Conservation (phyloP, 2,329 filamentous ascomycete species). For the Teratosphaeria gauchensis region DNA sequence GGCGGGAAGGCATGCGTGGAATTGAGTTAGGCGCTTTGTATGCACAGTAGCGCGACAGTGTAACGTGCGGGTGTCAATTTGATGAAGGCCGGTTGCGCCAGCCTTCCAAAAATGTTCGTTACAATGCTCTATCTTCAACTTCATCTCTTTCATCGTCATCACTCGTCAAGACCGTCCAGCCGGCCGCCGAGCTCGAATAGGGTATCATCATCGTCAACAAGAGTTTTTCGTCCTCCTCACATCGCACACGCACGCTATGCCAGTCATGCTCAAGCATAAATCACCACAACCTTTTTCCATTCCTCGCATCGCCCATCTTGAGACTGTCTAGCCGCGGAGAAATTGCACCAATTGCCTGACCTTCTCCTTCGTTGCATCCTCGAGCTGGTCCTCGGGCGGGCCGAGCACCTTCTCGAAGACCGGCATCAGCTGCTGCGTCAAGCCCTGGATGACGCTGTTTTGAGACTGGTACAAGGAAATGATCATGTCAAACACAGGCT, state of each 20-base stretch:
- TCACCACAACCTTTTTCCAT: background rate
- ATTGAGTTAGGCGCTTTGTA: too few relatives aligned
- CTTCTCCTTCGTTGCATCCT: conserved; percentile 57
- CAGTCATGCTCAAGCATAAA: background rate
- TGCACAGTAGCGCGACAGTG: too few relatives aligned
- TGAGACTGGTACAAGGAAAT: conserved; percentile 68
- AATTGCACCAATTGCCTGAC: conserved; percentile 54
- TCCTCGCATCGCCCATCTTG: background rate
- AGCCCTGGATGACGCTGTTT: conserved; percentile 58
- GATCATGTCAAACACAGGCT: conserved; percentile 84
- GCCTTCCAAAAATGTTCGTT: background rate
- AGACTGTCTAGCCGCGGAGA: conserved; percentile 4
- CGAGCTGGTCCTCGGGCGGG: conserved; percentile 65
- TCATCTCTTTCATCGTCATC: background rate
- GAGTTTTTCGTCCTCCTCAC: background rate
- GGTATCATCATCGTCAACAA: background rate
- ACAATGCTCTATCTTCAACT: background rate
- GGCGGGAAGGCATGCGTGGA: too few relatives aligned
- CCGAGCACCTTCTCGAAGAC: conserved; percentile 65
- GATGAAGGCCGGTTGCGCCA: background rate
- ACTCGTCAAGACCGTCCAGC: background rate
- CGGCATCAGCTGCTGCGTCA: conserved; percentile 59
- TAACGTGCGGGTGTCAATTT: background rate
- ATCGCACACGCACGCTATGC: background rate
- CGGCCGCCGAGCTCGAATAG: background rate